Percentiles rank a stretch among this genome's conserved stretches.
Conservation (phyloP, 2,329 filamentous ascomycete species). For the Coniochaeta prunicola region DNA sequence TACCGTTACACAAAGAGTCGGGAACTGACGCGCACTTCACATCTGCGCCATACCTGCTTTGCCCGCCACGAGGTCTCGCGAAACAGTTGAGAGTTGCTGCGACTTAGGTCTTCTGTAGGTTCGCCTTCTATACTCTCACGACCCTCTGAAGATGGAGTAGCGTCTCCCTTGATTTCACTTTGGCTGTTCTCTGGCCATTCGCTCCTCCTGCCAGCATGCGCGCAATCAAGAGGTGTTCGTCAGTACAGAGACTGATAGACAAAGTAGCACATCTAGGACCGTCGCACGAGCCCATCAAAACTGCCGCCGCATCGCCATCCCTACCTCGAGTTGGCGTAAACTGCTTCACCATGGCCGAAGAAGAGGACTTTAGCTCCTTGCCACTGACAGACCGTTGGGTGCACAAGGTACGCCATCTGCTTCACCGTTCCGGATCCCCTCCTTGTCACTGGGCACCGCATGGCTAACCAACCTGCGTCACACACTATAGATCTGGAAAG, state of each 20-base stretch:
- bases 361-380: conserved; percentile 76
- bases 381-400: conserved; percentile 73
- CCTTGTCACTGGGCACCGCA: neutral
- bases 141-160: neutral
- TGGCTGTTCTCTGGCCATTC: neutral
- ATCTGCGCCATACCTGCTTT: neutral
- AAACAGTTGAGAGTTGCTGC: neutral
- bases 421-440: neutral
- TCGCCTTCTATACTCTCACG: neutral
- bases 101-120: conserved; percentile 5
- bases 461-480: conserved; percentile 1
- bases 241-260: conserved; percentile 14
- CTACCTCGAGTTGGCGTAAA: neutral
- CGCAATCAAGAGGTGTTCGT: conserved; percentile 4
- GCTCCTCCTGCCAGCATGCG: conserved; percentile 7
- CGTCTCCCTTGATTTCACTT: neutral
- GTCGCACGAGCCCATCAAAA: neutral
- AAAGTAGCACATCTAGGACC: conserved; percentile 8
- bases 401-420: conserved; percentile 56
- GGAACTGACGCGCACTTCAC: neutral
- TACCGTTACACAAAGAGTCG: neutral
- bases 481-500: conserved; percentile 74
- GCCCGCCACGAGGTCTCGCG: neutral
- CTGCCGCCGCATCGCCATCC: neutral
- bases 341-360: conserved; percentile 63